phyloP scores from a whole-genome alignment of 2,329 filamentous ascomycete genomes.

The Fusarium luffae region DNA sequence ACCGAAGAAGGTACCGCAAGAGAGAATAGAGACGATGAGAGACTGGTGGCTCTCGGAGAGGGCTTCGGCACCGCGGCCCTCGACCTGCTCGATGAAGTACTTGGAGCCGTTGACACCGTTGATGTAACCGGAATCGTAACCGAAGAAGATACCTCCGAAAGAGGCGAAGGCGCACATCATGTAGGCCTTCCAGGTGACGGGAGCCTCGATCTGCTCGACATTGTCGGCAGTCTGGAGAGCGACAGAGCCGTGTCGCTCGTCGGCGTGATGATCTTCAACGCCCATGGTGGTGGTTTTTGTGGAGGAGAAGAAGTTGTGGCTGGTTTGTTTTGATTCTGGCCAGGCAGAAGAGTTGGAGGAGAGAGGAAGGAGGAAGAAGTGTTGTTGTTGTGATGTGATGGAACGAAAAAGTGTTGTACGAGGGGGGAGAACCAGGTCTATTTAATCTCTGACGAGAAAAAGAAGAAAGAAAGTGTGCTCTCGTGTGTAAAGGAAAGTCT shows the following conservation, averaged over 20 bases:
- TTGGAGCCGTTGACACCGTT: conserved; percentile 68
- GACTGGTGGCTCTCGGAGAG: conserved; percentile 60
- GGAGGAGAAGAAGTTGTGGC: not conserved
- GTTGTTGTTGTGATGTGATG: conserved; percentile 37
- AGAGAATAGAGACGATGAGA: conserved; percentile 80
- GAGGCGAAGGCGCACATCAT: conserved; percentile 76
- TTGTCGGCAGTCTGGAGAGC: conserved; percentile 60
- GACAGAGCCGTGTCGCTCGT: conserved; percentile 44
- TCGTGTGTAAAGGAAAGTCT: not conserved
- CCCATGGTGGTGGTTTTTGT: conserved; percentile 40
- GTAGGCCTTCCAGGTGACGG: conserved; percentile 76
- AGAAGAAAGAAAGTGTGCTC: conserved; percentile 5
- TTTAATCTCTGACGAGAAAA: conserved; percentile 43
- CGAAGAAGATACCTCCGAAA: conserved; percentile 80
- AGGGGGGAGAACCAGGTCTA: conserved; percentile 39
- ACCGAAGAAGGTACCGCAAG: conserved; percentile 81
- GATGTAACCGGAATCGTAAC: conserved; percentile 83
- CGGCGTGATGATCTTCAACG: conserved; percentile 37
- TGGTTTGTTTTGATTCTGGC: not conserved
- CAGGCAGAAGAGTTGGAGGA: conserved; percentile 4
- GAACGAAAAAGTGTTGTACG: conserved; percentile 36
- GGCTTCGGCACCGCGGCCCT: conserved; percentile 51
- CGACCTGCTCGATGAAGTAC: conserved; percentile 64
- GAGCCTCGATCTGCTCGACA: conserved; percentile 72
- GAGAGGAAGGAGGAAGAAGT: not conserved